Evolutionary conservation across 768 basidiomycete species (phyloP), one percentile per base, ranked within the genome.

Genomic region (Coprinellus micaceus): DNA sequence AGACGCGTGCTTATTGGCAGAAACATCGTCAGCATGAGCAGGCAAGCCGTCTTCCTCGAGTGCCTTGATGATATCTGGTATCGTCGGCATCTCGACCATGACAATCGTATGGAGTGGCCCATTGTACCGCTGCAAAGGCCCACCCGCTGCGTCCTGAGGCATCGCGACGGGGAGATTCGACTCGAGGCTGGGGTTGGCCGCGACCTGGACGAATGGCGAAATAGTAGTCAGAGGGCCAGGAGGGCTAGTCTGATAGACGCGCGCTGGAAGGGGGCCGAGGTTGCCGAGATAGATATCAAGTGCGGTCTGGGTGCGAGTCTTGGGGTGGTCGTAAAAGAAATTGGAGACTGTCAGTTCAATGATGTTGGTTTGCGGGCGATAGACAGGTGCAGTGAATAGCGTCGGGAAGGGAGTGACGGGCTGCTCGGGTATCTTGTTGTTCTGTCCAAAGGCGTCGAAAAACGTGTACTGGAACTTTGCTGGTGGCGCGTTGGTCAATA

Each of bases 381-480:
- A 91, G 43, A 78, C 75, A 2, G 94, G 94, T 6, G 88, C 78
- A 9, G 86, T 88, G 67, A 93, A 89, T 15, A 95, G 72, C 4
- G 89, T 91, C 0, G 94, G 94, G 71, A 94, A 91, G 1, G 94
- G 93, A 0, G 94, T 94, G 61, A 97, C 89, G 22, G 91, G 85
- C 64, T 83, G 75, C 58, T 85, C 84, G 48, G 91, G 89, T 65
- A 90, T 84, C 50, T 76, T 83, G 65, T 80, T 86, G 66, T 85
- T 91, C 63, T 89, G 84, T 13, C 88, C 88, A 68, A 90, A 87
- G 4, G 90, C 89, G 64, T 94, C 91, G 67, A 95, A 94, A 69
- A 96, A 96, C 17, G 91, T 93, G 69, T 94, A 95, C 64, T 94
- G 90, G 71, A 94, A 94, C 71, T 94, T 93, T 53, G 92, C 91